phyloP scores from a whole-genome alignment of 345 rosid genomes.

The Lenwebbia sp. region DNA sequence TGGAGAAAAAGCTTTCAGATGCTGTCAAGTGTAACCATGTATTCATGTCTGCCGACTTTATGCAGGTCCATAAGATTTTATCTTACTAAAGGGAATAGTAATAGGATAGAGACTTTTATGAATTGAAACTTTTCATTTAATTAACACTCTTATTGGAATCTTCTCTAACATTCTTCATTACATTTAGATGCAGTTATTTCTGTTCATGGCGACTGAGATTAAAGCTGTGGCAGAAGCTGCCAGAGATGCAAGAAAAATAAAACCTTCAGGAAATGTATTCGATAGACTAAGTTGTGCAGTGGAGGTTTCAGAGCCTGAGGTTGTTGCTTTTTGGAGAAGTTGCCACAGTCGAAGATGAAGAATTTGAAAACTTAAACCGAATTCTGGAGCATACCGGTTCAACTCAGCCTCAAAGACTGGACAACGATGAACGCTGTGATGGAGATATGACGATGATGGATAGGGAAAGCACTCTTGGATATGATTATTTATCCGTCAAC shows the following conservation, averaged over 20 bases:
- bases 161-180: background rate
- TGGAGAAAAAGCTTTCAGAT: too few relatives aligned
- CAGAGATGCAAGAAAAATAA: constrained; percentile 52
- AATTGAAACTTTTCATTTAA: background rate
- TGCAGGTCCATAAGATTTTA: too few relatives aligned
- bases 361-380: constrained; percentile 20
- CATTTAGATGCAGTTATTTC: background rate
- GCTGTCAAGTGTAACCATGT: too few relatives aligned
- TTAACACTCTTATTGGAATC: background rate
- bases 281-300: constrained; percentile 66
- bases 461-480: too few relatives aligned
- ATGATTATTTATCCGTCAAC: constrained; percentile 29
- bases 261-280: constrained; percentile 69
- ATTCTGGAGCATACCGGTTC: constrained; percentile 12
- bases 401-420: constrained; percentile 24
- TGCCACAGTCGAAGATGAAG: constrained; percentile 28
- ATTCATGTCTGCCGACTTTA: too few relatives aligned
- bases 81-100: constrained; percentile 15
- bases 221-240: constrained; percentile 27
- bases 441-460: constrained; percentile 17
- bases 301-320: constrained; percentile 15
- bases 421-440: constrained; percentile 19
- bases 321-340: constrained; percentile 11
- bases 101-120: background rate
- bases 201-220: background rate